Evolutionary conservation across 2,329 filamentous ascomycete genomes (phyloP).

Genomic region (Pyricularia sp.): DNA sequence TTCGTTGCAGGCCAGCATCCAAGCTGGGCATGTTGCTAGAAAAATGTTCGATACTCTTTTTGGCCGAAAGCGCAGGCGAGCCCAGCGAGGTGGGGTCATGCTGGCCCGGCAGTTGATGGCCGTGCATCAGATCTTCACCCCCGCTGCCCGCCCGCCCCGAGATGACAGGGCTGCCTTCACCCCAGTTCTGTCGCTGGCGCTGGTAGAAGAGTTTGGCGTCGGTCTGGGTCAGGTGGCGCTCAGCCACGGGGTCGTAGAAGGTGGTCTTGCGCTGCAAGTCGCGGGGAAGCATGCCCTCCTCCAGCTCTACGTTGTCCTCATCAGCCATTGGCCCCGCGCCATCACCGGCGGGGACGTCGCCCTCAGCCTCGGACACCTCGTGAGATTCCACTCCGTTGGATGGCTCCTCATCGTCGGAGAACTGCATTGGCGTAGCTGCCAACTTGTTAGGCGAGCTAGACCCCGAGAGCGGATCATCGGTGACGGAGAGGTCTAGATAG

Average conservation of each 20-base stretch:
- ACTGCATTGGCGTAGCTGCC: conserved; percentile 20
- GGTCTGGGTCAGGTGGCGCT: conserved; percentile 88
- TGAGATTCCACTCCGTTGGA: conserved; percentile 25
- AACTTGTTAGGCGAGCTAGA: conserved; percentile 23
- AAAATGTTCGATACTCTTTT: neutral
- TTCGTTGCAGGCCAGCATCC: conserved; percentile 8
- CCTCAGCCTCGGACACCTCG: conserved; percentile 8
- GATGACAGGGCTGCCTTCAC: conserved; percentile 35
- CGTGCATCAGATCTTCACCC: neutral
- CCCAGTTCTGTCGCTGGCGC: conserved; percentile 42
- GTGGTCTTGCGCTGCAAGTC: conserved; percentile 64
- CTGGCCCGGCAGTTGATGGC: conserved; percentile 4
- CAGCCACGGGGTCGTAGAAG: conserved; percentile 86
- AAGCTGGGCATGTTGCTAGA: conserved; percentile 9
- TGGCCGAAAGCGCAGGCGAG: neutral
- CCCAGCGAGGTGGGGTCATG: conserved; percentile 8
- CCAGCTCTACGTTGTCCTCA: conserved; percentile 17
- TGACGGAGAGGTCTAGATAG: conserved; percentile 14
- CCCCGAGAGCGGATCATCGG: conserved; percentile 19
- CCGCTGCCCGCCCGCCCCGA: conserved; percentile 8
- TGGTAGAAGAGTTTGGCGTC: conserved; percentile 97
- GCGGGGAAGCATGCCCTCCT: conserved; percentile 50
- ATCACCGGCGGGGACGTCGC: neutral
- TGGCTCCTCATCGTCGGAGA: conserved; percentile 27
- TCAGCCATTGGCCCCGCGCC: neutral